Conservation (phyloP, 345 rosid genomes). For the Trapa bicornis region DNA sequence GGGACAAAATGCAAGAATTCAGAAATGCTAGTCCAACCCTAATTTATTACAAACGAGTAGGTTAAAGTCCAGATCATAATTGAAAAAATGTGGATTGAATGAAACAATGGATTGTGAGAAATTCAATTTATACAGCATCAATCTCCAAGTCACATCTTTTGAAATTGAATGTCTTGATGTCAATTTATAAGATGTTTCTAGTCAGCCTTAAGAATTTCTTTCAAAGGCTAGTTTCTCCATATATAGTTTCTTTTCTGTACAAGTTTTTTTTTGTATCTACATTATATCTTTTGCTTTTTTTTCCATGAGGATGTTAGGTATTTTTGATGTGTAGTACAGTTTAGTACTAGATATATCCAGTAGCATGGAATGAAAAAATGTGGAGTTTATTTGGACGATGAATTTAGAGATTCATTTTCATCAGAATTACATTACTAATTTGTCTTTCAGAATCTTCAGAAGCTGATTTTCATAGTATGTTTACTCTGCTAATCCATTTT, state of each 20-base stretch:
- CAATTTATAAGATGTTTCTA: background rate
- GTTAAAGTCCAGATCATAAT: background rate
- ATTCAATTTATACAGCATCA: background rate
- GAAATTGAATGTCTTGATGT: background rate
- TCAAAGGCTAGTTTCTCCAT: background rate
- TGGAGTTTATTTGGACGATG: background rate
- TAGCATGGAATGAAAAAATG: background rate
- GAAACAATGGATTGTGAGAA: background rate
- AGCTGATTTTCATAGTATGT: background rate
- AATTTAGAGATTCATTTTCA: background rate
- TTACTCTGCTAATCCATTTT: background rate
- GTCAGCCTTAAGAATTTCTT: background rate
- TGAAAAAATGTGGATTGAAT: background rate
- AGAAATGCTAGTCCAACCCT: background rate
- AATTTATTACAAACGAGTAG: background rate
- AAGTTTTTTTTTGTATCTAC: background rate
- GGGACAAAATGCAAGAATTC: background rate
- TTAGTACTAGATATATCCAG: too few species aligned
- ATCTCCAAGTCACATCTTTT: background rate
- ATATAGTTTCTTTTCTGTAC: background rate
- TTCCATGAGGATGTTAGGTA: background rate
- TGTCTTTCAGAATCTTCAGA: background rate
- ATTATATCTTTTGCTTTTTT: background rate
- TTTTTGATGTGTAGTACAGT: background rate
- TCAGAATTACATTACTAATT: background rate